Evolutionary conservation across 2,329 filamentous ascomycete genomes (phyloP), one percentile per base, ranked within the genome.

Genomic region (Fragosphaeria purpurea): DNA sequence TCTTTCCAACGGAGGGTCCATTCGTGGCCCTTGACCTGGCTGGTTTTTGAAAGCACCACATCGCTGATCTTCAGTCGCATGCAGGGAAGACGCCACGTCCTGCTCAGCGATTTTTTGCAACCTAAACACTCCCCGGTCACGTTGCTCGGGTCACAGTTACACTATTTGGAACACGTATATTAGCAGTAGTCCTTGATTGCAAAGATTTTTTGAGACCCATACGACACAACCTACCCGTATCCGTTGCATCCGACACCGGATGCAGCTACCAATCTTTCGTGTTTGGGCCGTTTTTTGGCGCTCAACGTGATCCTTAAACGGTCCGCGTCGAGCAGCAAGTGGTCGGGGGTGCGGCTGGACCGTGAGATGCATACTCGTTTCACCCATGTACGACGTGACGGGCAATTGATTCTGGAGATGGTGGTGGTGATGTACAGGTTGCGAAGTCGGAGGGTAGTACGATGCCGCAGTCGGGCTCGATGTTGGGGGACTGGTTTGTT

Each of bases 11-110:
- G 70, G 30, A 68, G 68, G 2, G 76, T 81, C 78, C 78, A 82
- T 57, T 80, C 76, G 52, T 71, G 71, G 1, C 76, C 77, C 46
- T 76, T 72, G 31, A 80, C 77, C 55, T 77, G 75, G 6, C 75
- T 76, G 0, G 76, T 73, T 58, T 81, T 81, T 61, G 76, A 80
- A 7, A 82, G 67, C 46, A 69, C 70, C 46, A 81, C 68, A 48
- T 80, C 77, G 8, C 73, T 76, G 54, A 82, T 75, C 59, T 80
- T 82, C 61, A 76, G 76, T n/a, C 79, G 71, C 48, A 80, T 65
- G 56, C 79, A 82, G 7, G 76, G 77, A 41, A 80, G 69, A 6
- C 75, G 70, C 56, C 72, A 74, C 2, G 76, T 66, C 54, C 72
- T 76, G n/a, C 66, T 69, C 12, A 67, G 62, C 5, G 77, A 69